Evolutionary conservation across 768 basidiomycete species (phyloP).

Genomic region (Cyclocybe aegerita): DNA sequence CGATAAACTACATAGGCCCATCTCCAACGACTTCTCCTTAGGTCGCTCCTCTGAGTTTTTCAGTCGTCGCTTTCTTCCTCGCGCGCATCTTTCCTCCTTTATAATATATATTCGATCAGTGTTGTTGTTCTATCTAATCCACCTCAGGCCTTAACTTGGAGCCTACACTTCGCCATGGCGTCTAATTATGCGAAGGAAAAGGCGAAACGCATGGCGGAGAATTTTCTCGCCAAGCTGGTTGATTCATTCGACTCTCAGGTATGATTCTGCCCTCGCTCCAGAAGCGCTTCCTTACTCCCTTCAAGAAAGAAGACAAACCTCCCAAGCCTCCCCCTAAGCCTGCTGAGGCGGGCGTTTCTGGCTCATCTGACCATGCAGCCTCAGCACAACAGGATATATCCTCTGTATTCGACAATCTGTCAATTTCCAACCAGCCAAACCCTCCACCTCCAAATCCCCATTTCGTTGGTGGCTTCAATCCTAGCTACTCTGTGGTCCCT

Average conservation of each 20-base stretch:
- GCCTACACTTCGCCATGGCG: not conserved
- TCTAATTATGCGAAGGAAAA: not conserved
- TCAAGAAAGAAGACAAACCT: constrained; percentile 7
- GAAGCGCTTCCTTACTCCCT: not conserved
- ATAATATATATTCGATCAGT: too few species aligned
- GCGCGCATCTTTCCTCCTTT: too few species aligned
- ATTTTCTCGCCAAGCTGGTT: constrained; percentile 21
- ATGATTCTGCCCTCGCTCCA: not conserved
- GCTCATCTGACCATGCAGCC: not conserved
- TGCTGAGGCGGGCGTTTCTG: not conserved
- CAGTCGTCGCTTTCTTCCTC: too few species aligned
- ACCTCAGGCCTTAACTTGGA: not conserved
- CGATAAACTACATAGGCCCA: too few species aligned
- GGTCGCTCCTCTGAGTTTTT: too few species aligned
- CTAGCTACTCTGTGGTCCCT: constrained; percentile 13
- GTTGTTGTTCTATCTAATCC: too few species aligned
- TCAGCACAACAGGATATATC: constrained; percentile 13
- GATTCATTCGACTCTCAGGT: constrained; percentile 17
- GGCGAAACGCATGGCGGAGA: constrained; percentile 8
- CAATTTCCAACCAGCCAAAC: constrained; percentile 14
- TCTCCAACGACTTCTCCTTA: too few species aligned
- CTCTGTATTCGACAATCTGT: constrained; percentile 26
- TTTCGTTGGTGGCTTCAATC: constrained; percentile 56
- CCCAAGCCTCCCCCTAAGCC: constrained; percentile 18
- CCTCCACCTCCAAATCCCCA: constrained; percentile 4